Conservation (phyloP, 2,329 filamentous ascomycete genomes). For the Aspergillus aculeatinus region DNA sequence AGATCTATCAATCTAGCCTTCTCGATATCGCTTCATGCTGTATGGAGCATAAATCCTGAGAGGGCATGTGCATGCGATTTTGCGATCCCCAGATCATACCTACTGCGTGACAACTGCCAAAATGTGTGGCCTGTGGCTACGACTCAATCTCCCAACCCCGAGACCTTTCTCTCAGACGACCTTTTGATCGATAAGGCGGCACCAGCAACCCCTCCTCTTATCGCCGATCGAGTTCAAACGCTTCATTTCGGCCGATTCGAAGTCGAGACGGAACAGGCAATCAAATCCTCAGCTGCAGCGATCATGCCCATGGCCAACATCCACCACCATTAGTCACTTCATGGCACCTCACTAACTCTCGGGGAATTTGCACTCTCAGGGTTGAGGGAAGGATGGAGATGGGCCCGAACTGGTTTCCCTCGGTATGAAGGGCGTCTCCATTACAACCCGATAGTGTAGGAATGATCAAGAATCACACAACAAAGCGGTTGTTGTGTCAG, state of each 20-base stretch:
- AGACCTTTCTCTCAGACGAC: background rate
- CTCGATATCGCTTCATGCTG: background rate
- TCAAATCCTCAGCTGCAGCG: background rate
- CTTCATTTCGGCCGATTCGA: background rate
- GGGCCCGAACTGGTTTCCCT: no score
- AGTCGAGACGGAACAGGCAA: background rate
- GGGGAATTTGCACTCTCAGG: no score
- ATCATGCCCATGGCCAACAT: background rate
- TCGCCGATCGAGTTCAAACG: background rate
- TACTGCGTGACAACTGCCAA: background rate
- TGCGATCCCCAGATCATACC: background rate
- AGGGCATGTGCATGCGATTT: background rate
- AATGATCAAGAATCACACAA: no score
- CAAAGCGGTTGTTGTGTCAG: no score
- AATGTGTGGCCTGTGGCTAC: background rate
- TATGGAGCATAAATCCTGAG: background rate
- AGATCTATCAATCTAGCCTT: constrained; percentile 18
- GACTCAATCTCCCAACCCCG: background rate
- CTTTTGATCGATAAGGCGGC: background rate
- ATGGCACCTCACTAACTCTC: background rate
- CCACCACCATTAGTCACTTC: background rate
- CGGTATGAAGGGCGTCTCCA: background rate
- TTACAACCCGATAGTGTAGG: background rate
- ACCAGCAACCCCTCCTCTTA: background rate
- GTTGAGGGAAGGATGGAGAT: no score